Evolutionary conservation across 140 eudicot genomes (phyloP).

Genomic region (Stevia rebaudiana): DNA sequence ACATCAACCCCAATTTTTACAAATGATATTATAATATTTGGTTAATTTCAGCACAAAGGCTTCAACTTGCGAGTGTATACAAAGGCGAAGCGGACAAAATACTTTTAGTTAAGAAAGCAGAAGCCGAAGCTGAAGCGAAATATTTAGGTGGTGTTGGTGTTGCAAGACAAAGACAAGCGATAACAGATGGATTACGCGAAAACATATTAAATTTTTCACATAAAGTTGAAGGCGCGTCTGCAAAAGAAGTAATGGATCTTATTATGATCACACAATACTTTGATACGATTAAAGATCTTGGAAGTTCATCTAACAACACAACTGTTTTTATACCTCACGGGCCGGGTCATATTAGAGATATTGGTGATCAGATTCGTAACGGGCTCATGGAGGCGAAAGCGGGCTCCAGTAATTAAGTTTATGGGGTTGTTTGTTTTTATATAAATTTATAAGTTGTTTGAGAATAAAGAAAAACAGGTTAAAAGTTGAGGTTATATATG

Average conservation of each 20-base stretch:
- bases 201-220: constrained; percentile 78
- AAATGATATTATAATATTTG: neutral
- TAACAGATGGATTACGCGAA: constrained; percentile 90
- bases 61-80: constrained; percentile 93
- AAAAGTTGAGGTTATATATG: neutral
- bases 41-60: constrained; percentile 74
- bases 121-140: constrained; percentile 92
- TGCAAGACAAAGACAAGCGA: constrained; percentile 96
- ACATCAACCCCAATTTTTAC: neutral
- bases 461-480: constrained; percentile 16
- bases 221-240: constrained; percentile 78
- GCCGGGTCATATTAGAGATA: constrained; percentile 89
- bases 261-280: constrained; percentile 95
- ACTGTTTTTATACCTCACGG: constrained; percentile 94
- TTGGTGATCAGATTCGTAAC: constrained; percentile 80
- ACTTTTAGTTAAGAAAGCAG: constrained; percentile 78
- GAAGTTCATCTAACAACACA: constrained; percentile 80
- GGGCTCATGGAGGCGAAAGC: constrained; percentile 81
- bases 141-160: constrained; percentile 97
- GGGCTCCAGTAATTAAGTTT: constrained; percentile 24
- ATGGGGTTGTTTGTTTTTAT: neutral
- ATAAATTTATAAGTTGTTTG: neutral
- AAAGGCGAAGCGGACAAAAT: constrained; percentile 94
- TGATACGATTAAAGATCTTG: constrained; percentile 86
- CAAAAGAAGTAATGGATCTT: constrained; percentile 96